Evolutionary conservation across 2,329 filamentous ascomycete genomes (phyloP).

Genomic region (Colletotrichum endophyticum): DNA sequence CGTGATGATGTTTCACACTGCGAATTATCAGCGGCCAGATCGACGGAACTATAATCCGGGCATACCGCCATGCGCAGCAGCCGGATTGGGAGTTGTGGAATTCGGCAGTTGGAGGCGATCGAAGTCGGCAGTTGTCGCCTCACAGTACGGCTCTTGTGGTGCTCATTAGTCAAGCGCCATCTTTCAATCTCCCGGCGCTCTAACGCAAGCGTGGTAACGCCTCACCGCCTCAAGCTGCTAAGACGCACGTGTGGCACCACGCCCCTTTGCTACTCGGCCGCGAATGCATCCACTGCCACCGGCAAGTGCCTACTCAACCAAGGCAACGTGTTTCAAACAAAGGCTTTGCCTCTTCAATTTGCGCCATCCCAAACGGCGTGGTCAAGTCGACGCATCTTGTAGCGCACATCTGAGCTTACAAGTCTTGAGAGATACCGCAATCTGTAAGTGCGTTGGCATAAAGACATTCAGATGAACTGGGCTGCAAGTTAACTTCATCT

Average conservation of each 20-base stretch:
- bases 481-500: too few relatives aligned
- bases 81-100: background rate
- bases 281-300: background rate
- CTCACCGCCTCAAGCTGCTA: background rate
- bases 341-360: background rate
- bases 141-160: background rate
- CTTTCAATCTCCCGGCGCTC: background rate
- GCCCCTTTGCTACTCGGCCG: background rate
- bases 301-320: background rate
- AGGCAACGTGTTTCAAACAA: background rate
- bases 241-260: background rate
- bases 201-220: background rate
- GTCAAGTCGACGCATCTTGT: background rate
- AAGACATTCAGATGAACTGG: too few relatives aligned
- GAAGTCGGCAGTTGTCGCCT: background rate
- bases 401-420: background rate
- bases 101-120: background rate
- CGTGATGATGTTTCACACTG: background rate
- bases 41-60: background rate
- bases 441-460: too few relatives aligned
- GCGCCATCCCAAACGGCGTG: background rate
- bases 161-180: background rate
- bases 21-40: background rate
- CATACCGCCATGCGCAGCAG: background rate
- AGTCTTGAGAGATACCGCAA: too few relatives aligned